A percentile compares a stretch with the other conserved stretches of the same genome.
Conservation (phyloP, 768 basidiomycete species). For the Pleurotus tuber-regium region DNA sequence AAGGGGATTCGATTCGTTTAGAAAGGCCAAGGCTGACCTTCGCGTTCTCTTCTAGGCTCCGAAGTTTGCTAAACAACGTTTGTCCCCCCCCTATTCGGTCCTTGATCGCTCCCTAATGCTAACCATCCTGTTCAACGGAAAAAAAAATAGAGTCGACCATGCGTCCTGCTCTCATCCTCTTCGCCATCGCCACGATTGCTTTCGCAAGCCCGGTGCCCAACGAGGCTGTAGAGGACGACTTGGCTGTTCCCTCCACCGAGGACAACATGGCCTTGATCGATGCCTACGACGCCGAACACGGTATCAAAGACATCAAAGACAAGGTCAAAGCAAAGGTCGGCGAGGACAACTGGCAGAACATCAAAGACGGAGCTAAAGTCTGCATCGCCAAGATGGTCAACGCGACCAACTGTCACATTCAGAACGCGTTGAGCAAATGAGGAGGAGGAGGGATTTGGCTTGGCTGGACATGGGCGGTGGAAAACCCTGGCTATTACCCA, state of each 20-base stretch:
- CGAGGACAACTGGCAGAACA: no score
- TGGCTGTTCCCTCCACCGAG: background rate
- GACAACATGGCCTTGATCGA: background rate
- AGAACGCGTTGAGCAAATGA: no score
- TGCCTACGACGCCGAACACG: background rate
- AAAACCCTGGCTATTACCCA: background rate
- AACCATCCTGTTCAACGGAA: no score
- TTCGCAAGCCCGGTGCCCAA: conserved; percentile 1
- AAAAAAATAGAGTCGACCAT: conserved; percentile 9
- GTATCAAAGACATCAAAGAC: no score
- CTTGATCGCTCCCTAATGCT: no score
- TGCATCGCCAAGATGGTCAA: background rate
- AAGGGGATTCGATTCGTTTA: no score
- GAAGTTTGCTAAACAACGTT: no score
- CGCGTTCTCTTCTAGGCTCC: no score
- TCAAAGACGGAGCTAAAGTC: background rate
- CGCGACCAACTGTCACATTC: background rate
- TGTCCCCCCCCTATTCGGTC: no score
- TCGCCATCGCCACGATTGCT: conserved; percentile 2
- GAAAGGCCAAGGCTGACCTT: no score
- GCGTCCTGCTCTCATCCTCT: conserved; percentile 9
- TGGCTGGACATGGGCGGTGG: background rate
- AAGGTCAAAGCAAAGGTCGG: background rate
- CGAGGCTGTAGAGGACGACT: background rate
- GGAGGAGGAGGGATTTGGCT: background rate